Base-by-base conservation (phyloP, 1,139 yeast species). In the Taphrina sp. region DNA sequence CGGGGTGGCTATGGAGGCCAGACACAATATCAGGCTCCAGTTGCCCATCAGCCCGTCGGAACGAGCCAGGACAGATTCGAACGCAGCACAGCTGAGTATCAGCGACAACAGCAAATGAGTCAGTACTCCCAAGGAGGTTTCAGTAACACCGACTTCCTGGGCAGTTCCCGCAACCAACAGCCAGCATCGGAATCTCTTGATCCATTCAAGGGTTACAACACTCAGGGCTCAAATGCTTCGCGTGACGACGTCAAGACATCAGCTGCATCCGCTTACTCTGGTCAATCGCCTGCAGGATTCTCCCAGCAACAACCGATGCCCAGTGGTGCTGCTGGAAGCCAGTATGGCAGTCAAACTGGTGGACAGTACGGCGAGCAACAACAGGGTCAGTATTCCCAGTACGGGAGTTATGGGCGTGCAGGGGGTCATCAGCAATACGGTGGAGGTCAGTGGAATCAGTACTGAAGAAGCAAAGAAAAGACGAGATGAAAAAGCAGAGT, bases 31-130 rank as follows among this genome's bases (percentile, higher is more conserved):
- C 46, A 46, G 16, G 43, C 44, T 5, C 37, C 36, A 16, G 46
- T 24, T 26, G 35, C 34, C 24, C 38, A 29, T 7, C 46, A 49
- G 37, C 20, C 54, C 2, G 37, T 49, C 5, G 54, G 54, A 20
- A 49, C 54, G 26, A 49, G 54, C 34, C 54, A 49, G 34, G 54
- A 49, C 26, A 41, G 54, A 33, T 49, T 31, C 20, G 54, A 49
- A 39, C 45, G 54, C 17, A 38, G 46, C 23, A 49, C 54, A 39
- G 54, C 46, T 4, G 54, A 49, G 39, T 49, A 49, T 23, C 53
- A 47, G 20, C 29, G 43, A 22, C 46, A 33, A 31, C 54, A 49
- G 46, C 54, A 49, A 33, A 37, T 31, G 37, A 22, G 17, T 5
- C 51, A 45, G 26, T 28, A 37, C 8, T 10, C 28, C 4, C 54